These are phyloP conservation scores for Crassisporium funariophilum DNA, from an alignment of 768 basidiomycete genomes.

Conservation along the genomic window DNA sequence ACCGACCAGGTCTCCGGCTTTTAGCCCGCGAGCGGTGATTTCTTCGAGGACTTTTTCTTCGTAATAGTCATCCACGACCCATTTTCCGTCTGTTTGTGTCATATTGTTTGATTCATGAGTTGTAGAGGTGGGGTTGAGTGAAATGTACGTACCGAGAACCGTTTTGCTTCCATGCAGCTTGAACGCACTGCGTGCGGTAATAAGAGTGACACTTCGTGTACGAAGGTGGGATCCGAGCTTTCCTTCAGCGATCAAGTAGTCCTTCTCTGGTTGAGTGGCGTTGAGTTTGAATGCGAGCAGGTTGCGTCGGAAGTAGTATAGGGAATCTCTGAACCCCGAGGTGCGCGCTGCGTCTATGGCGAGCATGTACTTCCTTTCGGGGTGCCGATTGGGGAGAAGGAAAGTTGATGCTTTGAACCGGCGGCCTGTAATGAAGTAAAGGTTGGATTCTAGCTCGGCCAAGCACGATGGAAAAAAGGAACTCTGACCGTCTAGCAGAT, in stretches of 20 bases:
- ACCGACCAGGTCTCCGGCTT: constrained; percentile 80
- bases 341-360: constrained; percentile 97
- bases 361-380: constrained; percentile 87
- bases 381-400: constrained; percentile 80
- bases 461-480: constrained; percentile 3
- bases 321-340: constrained; percentile 93
- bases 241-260: constrained; percentile 85
- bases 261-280: constrained; percentile 89
- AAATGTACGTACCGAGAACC: constrained; percentile 64
- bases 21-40: constrained; percentile 78
- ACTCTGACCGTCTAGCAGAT: constrained; percentile 76
- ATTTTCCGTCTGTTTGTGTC: constrained; percentile 76
- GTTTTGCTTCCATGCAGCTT: constrained; percentile 94
- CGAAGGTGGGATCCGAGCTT: constrained; percentile 88
- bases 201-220: constrained; percentile 90
- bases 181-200: constrained; percentile 90
- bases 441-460: background rate
- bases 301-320: constrained; percentile 97
- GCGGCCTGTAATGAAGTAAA: constrained; percentile 54
- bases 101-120: too few relatives aligned
- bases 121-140: background rate
- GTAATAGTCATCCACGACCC: constrained; percentile 96
- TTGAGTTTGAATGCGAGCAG: constrained; percentile 88
- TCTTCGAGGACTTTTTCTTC: constrained; percentile 82
- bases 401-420: constrained; percentile 91